Percentiles rank a stretch among this genome's conserved stretches.
phyloP scores from a whole-genome alignment of 371 early-diverging fungal genomes.

The Mucor plumbeus region DNA sequence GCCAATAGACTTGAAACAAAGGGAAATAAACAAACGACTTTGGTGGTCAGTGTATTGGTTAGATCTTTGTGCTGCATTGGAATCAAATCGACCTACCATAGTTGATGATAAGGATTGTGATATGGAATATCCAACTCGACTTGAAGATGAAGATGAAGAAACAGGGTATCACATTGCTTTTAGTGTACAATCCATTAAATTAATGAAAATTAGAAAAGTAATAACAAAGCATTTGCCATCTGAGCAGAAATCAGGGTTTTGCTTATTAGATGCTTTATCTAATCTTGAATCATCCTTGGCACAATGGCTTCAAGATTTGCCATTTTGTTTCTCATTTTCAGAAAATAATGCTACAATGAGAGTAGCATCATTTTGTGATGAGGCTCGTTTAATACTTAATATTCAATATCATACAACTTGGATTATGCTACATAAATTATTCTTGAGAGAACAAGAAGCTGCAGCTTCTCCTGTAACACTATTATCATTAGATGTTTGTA shows the following conservation, averaged over 20 bases:
- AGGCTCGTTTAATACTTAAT: constrained; percentile 44
- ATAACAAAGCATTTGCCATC: constrained; percentile 55
- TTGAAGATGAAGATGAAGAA: constrained; percentile 52
- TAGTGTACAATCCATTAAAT: constrained; percentile 54
- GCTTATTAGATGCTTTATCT: constrained; percentile 50
- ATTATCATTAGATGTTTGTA: constrained; percentile 39
- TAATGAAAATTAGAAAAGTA: constrained; percentile 62
- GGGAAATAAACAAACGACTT: constrained; percentile 59
- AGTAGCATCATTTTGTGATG: constrained; percentile 38
- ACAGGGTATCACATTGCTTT: constrained; percentile 51
- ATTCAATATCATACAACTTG: constrained; percentile 52
- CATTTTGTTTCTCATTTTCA: constrained; percentile 17
- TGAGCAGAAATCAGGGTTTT: constrained; percentile 48
- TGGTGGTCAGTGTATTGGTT: constrained; percentile 71
- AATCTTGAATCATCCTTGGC: constrained; percentile 56
- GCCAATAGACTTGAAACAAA: constrained; percentile 48
- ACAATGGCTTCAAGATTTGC: constrained; percentile 48
- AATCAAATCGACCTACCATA: constrained; percentile 55
- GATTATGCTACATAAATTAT: constrained; percentile 56
- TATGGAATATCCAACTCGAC: constrained; percentile 54
- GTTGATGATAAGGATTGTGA: constrained; percentile 67
- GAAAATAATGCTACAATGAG: constrained; percentile 17
- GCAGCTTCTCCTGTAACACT: constrained; percentile 39
- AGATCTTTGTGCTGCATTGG: constrained; percentile 55
- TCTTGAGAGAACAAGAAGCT: constrained; percentile 44